These are phyloP conservation scores for Amoebophrya sp. DNA, from an alignment of 169 alveolate genomes.

Conservation along the genomic window DNA sequence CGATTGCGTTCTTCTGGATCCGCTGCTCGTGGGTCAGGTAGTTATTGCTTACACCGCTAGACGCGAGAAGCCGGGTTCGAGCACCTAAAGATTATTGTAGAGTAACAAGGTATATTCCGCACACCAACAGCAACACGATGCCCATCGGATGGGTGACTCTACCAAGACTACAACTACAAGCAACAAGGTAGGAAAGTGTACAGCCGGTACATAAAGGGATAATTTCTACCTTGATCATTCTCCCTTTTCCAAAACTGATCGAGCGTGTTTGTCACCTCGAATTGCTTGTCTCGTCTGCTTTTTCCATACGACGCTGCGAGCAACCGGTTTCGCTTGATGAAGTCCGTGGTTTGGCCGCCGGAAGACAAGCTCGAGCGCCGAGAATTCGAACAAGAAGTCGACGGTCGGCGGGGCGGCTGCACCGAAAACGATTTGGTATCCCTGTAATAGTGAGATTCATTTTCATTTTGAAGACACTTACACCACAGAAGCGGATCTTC, in stretches of 20 bases:
- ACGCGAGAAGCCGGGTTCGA: background rate
- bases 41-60: background rate
- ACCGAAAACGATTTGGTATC: background rate
- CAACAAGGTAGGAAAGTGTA: too few species aligned
- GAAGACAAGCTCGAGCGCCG: background rate
- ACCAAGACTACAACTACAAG: too few species aligned
- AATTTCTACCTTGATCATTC: too few species aligned
- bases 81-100: too few species aligned
- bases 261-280: background rate
- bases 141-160: too few species aligned
- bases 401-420: background rate
- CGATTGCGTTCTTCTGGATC: background rate
- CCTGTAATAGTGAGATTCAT: too few species aligned
- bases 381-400: background rate
- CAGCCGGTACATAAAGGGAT: too few species aligned
- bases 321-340: background rate
- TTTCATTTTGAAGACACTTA: too few species aligned
- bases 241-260: background rate
- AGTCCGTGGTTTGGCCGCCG: background rate
- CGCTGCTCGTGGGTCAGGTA: constrained; percentile 26
- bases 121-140: too few species aligned
- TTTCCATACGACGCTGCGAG: background rate
- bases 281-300: background rate
- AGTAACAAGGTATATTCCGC: too few species aligned
- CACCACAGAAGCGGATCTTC: too few species aligned